A percentile compares a stretch with the other conserved stretches of the same genome.
Evolutionary conservation across 1,284 basidiomycete species (phyloP).

Genomic region (Rhizoctonia solani): DNA sequence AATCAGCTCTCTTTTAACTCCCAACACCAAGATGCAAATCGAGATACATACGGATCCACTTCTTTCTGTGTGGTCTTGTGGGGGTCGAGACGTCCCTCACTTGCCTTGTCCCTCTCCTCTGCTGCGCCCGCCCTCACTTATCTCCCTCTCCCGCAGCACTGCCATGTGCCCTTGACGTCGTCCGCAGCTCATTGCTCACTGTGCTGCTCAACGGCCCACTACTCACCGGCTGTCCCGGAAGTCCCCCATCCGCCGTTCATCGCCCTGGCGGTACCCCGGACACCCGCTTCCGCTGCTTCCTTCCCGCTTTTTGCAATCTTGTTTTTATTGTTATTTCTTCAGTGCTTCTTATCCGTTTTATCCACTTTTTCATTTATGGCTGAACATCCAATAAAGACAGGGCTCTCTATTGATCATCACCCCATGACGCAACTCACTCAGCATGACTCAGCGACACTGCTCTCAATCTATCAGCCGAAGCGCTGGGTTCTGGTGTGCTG

Average conservation of each 20-base stretch:
- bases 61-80: slow-evolving; percentile 19
- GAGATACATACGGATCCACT: too few relatives aligned
- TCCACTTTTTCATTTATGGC: slow-evolving; percentile 15
- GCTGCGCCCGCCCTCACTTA: not conserved
- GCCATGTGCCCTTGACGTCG: not conserved
- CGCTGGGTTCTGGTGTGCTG: too few relatives aligned
- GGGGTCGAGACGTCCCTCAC: not conserved
- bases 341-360: not conserved
- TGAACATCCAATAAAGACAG: slow-evolving; percentile 4
- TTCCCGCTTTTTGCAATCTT: too few relatives aligned
- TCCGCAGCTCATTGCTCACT: slow-evolving; percentile 7
- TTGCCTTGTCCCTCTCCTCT: not conserved
- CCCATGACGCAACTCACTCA: slow-evolving; percentile 19
- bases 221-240: not conserved
- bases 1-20: not conserved
- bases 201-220: not conserved
- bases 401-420: slow-evolving; percentile 4
- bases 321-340: not conserved
- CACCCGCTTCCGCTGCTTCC: slow-evolving; percentile 11
- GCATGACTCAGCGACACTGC: not conserved
- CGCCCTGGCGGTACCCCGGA: not conserved
- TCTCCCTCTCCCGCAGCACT: not conserved
- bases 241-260: too few relatives aligned
- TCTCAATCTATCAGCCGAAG: not conserved
- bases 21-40: not conserved